Conservation (phyloP, 208 protist genomes). For the Naegleria gruberi region DNA sequence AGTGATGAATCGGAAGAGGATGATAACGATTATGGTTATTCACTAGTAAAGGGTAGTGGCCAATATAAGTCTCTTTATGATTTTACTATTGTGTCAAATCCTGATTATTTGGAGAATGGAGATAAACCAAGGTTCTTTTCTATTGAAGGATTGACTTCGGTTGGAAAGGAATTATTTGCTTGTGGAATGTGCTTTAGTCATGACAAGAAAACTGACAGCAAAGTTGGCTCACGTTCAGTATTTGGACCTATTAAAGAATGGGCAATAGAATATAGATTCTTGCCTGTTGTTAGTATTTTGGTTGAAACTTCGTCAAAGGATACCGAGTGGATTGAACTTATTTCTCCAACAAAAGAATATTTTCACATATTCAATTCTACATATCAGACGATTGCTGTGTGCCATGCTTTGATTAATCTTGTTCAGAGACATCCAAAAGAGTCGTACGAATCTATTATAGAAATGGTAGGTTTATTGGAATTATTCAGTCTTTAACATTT, state of each 20-base stretch:
- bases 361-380: background rate
- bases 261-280: background rate
- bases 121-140: background rate
- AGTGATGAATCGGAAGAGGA: background rate
- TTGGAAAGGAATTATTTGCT: background rate
- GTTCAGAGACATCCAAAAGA: background rate
- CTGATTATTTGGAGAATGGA: background rate
- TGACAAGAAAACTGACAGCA: background rate
- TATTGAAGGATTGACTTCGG: background rate
- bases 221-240: background rate
- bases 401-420: background rate
- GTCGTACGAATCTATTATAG: background rate
- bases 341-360: background rate
- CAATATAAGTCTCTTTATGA: background rate
- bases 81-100: background rate
- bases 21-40: background rate
- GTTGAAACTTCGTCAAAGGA: background rate
- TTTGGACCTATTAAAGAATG: background rate
- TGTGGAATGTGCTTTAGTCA: background rate
- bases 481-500: background rate
- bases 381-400: background rate
- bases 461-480: background rate
- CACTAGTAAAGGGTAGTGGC: background rate
- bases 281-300: background rate
- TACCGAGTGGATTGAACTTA: background rate